Evolutionary conservation across 176 grass and related monocot genomes (phyloP), one percentile per base, ranked within the genome.

Genomic region (Elymus sibiricus): DNA sequence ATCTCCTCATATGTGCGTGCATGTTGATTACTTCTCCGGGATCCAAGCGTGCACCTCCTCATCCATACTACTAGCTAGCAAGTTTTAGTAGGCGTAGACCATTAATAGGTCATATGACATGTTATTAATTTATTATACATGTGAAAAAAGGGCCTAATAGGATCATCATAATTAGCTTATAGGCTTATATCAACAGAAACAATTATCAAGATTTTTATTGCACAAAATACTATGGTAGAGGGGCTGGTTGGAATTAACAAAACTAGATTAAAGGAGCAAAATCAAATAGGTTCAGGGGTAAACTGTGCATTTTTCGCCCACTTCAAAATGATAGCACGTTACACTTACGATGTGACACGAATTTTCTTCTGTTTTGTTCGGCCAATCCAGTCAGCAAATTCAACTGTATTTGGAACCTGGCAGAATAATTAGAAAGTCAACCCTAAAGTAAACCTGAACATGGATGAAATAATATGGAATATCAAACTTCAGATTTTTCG

Each of bases 301-400:
- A 40, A n/a, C 19, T 40, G 46, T 76, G 49, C 14, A 66, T 53
- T 66, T 64, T 61, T 37, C 12, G 11, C 22, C 44, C 44, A 14
- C 19, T 43, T 64, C 25, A 72, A 82, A 28, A 65, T 80, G 31
- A 79, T 53, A 66, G 22, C 14, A 66, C 67, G 22, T 78, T 64
- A 74, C 46, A 86, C 90, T 84, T 93, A 93, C 93, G 89, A 83
- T 59, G 93, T 95, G 17, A 98, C 93, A 86, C 90, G 91, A 83
- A 98, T 98, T 84, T 95, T 92, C 86, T 98, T 98, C 76, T 95
- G 90, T 78, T 95, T 98, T 83, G 96, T 98, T 21, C 96, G 93
- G 70, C 96, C 96, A 95, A 98, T 98, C 96, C 96, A 98, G 66
- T 98, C 93, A 67, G 96, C 96, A 95, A 98, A 98, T 90, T 98